phyloP scores from a whole-genome alignment of 352 stramenopile species.

The Phytophthora melonis region DNA sequence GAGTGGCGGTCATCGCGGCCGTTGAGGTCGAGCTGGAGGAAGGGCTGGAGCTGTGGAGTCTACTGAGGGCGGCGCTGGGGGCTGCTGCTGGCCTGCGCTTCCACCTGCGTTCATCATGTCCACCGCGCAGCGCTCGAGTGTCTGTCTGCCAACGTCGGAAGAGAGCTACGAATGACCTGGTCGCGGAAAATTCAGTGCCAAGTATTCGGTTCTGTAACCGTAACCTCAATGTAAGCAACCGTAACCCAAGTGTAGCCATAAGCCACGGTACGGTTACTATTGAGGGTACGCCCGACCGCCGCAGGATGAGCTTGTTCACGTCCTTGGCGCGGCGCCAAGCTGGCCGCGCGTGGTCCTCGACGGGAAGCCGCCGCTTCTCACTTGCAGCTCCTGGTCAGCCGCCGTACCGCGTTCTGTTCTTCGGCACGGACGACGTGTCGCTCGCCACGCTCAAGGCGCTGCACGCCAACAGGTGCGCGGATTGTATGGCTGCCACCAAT shows the following conservation, averaged over 20 bases:
- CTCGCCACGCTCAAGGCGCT: conserved; percentile 77
- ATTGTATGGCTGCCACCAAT: conserved; percentile 13
- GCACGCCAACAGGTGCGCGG: conserved; percentile 68
- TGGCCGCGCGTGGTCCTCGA: conserved; percentile 8
- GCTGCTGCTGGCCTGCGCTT: conserved; percentile 7
- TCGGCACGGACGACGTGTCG: conserved; percentile 88
- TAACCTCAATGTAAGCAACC: conserved; percentile 13
- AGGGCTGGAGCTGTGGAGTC: neutral
- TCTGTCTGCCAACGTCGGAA: conserved; percentile 1
- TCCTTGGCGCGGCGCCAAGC: conserved; percentile 5
- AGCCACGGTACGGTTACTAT: too few species aligned
- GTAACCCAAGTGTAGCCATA: conserved; percentile 7
- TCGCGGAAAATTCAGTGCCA: conserved; percentile 18
- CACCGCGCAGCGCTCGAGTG: neutral
- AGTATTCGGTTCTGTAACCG: conserved; percentile 17
- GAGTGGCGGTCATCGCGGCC: neutral
- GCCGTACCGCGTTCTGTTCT: conserved; percentile 81
- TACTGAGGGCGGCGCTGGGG: neutral
- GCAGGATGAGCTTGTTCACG: conserved; percentile 7
- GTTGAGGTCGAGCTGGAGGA: conserved; percentile 1
- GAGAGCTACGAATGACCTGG: conserved; percentile 7
- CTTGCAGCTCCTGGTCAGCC: conserved; percentile 36
- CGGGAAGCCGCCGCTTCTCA: conserved; percentile 37
- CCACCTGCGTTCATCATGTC: conserved; percentile 15
- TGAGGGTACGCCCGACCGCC: conserved; percentile 9